Evolutionary conservation across 164 flowering plant species (phyloP), one percentile per base, ranked within the genome.

Genomic region (Piper betle): DNA sequence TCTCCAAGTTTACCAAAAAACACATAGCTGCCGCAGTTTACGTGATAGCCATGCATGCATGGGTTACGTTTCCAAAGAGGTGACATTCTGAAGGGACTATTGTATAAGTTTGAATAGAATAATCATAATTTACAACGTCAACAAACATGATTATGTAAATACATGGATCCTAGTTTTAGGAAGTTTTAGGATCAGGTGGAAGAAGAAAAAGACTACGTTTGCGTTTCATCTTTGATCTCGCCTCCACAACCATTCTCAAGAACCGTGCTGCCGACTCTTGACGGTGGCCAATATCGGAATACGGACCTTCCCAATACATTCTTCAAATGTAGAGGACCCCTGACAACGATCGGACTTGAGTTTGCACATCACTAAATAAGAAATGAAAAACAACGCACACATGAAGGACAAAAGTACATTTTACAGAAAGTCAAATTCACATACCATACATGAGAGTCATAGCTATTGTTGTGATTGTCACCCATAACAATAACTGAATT

Each of bases 371-470:
- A 25, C 16, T 4, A 17, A 4, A 25, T 17, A 9, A 2, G 4
- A 20, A 37, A 33, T 2, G 58, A 55, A 17, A 33, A 55, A 25
- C 10, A 6, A 39, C 6, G 17, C 20, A 15, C 39, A 39, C 39
- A 58, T 40, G 41, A 6, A 46, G 15, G 15, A 10, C 10, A 2
- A 15, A 15, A 46, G 50, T 46, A 15, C 15, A 46, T 46, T 12
- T 39, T 39, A 39, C 11, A 38, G 16, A 17, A 39, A 59, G 37
- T 7, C 37, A 5, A 4, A 37, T 48, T 46, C 18, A 43, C 17
- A 25, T 85, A 93, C 99, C 99, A 94, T 15, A 94, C 84, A 64
- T 94, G 99, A 11, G 99, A 94, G 66, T 88, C 99, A 67, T 91
- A 94, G 80, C 99, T 94, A 74, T 91, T 94, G 76, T 94, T 94